Evolutionary conservation across 768 basidiomycete species (phyloP), one percentile per base, ranked within the genome.

Genomic region (Lentinus tigrinus): DNA sequence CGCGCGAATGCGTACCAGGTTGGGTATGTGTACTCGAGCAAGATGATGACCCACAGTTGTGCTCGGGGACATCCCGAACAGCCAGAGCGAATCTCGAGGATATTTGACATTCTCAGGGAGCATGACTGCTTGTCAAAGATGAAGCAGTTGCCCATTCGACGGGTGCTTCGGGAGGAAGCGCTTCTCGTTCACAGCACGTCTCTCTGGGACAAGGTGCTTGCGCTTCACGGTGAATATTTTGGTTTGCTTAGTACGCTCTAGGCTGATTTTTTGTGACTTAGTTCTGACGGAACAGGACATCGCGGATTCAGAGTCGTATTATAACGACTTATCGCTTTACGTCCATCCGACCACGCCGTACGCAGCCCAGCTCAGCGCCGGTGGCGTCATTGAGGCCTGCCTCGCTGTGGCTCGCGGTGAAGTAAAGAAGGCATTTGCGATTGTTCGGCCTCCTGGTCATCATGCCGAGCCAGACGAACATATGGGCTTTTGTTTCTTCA

Each of bases 401-500:
- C 77, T 94, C 13, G 86, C 92, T 4, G 95, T 98, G 44, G 95
- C 93, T 31, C 84, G 85, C 36, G 81, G 87, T 14, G 81, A 87
- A 63, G 77, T 98, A 38, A 81, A 88, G 66, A 98, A 95, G 71
- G 81, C 91, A 0, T 89, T 99, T 69, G 97, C 97, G 2, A 93
- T 98, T 60, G 95, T 98, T 36, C 84, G 97, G 52, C 97, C 97
- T 13, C 97, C 97, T 0, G 97, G 97, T 0, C 97, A 99, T 70
- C 97, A 99, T 68, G 95, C 97, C 6, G 97, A 99, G 70, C 97
- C 97, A 4, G 93, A 97, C 63, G 90, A 95, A 69, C 91, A 93
- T 62, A 98, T 98, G 95, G 97, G 97, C 1, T 99, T 99, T 72
- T 98, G 97, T 73, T 97, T 99, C 77, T 97, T 95, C 77, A 99